Evolutionary conservation across 345 rosid genomes (phyloP).

Genomic region (Murraya koenigii): DNA sequence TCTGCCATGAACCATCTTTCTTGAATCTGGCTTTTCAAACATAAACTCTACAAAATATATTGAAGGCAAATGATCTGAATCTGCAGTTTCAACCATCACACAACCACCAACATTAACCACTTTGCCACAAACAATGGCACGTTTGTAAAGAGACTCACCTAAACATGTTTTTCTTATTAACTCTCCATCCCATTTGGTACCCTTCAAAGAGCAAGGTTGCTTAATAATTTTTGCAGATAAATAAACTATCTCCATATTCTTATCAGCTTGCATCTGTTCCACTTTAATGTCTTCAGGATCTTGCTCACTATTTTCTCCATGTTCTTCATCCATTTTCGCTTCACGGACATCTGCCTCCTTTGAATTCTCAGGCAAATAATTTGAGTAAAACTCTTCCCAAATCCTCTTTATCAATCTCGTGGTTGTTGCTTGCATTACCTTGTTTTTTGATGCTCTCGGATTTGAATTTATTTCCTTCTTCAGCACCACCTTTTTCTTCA

Average conservation of each 20-base stretch:
- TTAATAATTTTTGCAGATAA: slow-evolving; percentile 15
- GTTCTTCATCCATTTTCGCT: slow-evolving; percentile 45
- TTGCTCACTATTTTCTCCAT: slow-evolving; percentile 46
- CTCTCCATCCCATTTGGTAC: slow-evolving; percentile 52
- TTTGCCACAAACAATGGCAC: slow-evolving; percentile 44
- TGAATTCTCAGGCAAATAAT: slow-evolving; percentile 46
- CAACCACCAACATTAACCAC: slow-evolving; percentile 45
- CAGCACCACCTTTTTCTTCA: slow-evolving; percentile 46
- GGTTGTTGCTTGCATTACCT: slow-evolving; percentile 79
- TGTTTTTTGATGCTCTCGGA: slow-evolving; percentile 64
- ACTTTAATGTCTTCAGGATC: slow-evolving; percentile 27
- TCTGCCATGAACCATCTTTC: slow-evolving; percentile 61
- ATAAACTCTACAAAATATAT: slow-evolving; percentile 65
- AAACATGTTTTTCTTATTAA: slow-evolving; percentile 33
- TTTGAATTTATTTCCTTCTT: slow-evolving; percentile 49
- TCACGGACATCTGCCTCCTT: slow-evolving; percentile 30
- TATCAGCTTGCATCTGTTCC: slow-evolving; percentile 11
- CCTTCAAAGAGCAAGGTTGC: slow-evolving; percentile 27
- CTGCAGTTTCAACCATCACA: slow-evolving; percentile 35
- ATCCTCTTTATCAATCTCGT: slow-evolving; percentile 69
- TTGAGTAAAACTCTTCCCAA: slow-evolving; percentile 83
- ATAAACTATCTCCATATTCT: slow-evolving; percentile 10
- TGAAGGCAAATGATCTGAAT: slow-evolving; percentile 36
- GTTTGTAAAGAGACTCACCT: slow-evolving; percentile 47
- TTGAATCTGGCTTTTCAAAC: slow-evolving; percentile 43